phyloP scores from a whole-genome alignment of 1,284 basidiomycete species.

The Cutaneotrichosporon arboriforme region DNA sequence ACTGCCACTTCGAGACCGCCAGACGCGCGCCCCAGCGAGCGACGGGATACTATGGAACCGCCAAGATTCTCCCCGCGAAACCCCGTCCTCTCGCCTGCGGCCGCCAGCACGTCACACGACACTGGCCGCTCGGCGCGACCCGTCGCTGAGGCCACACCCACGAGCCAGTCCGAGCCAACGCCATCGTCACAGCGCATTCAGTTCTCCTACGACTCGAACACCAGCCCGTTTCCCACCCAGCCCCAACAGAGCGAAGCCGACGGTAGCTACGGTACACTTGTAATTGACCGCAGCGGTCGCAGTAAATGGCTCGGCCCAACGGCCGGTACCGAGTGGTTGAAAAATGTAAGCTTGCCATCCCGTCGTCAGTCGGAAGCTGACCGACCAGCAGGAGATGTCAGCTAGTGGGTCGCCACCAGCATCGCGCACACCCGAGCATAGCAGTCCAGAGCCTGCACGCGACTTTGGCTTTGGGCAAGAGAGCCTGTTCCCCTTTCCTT shows the following conservation, averaged over 20 bases:
- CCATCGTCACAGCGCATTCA: background rate
- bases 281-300: slow-evolving; percentile 28
- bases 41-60: too few relatives aligned
- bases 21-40: too few relatives aligned
- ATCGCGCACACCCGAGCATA: background rate
- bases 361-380: too few relatives aligned
- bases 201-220: background rate
- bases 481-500: slow-evolving; percentile 13
- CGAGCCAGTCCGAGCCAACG: too few relatives aligned
- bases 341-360: slow-evolving; percentile 12
- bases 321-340: slow-evolving; percentile 38
- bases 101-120: too few relatives aligned
- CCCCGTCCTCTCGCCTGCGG: too few relatives aligned
- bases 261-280: slow-evolving; percentile 35
- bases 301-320: slow-evolving; percentile 35
- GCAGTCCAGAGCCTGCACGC: background rate
- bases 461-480: slow-evolving; percentile 7
- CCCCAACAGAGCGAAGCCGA: slow-evolving; percentile 3
- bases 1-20: too few relatives aligned
- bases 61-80: too few relatives aligned
- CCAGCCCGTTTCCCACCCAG: background rate
- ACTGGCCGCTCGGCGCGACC: too few relatives aligned
- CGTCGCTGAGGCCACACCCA: too few relatives aligned
- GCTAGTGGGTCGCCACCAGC: background rate
- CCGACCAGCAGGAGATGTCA: background rate